These are phyloP conservation scores for Ochetophila trinervis DNA, from an alignment of 306 rosid species.

Conservation along the genomic window DNA sequence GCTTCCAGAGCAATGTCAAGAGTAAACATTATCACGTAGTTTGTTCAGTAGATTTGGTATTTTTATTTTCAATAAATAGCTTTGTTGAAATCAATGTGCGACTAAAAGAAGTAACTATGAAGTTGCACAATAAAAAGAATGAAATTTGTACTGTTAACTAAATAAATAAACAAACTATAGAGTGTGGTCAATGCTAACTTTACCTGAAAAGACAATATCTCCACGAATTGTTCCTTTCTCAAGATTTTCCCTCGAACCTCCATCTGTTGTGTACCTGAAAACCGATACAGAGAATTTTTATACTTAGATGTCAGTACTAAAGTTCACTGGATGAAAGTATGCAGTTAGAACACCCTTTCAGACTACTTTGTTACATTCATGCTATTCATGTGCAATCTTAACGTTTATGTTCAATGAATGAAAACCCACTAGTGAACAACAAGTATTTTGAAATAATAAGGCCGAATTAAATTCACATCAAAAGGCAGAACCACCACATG, in stretches of 20 bases:
- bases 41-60: not conserved
- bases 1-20: not conserved
- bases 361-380: too few relatives aligned
- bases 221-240: conserved; percentile 87
- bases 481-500: not conserved
- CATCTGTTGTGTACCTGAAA: conserved; percentile 92
- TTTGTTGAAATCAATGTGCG: too few relatives aligned
- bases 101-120: too few relatives aligned
- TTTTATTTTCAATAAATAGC: too few relatives aligned
- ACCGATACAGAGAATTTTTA: conserved; percentile 3
- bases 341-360: not conserved
- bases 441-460: not conserved
- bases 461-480: not conserved
- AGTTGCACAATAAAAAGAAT: not conserved
- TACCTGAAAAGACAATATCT: conserved; percentile 75
- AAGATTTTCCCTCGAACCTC: conserved; percentile 77
- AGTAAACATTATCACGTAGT: not conserved
- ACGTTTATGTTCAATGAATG: not conserved
- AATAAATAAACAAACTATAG: not conserved
- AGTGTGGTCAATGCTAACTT: conserved; percentile 12
- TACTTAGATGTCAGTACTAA: conserved; percentile 10
- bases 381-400: not conserved
- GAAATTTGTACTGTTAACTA: not conserved
- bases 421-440: too few relatives aligned
- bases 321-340: conserved; percentile 3